These are phyloP conservation scores for Pestalotiopsis fici DNA, from an alignment of 2,329 filamentous ascomycete genomes.

Conservation along the genomic window DNA sequence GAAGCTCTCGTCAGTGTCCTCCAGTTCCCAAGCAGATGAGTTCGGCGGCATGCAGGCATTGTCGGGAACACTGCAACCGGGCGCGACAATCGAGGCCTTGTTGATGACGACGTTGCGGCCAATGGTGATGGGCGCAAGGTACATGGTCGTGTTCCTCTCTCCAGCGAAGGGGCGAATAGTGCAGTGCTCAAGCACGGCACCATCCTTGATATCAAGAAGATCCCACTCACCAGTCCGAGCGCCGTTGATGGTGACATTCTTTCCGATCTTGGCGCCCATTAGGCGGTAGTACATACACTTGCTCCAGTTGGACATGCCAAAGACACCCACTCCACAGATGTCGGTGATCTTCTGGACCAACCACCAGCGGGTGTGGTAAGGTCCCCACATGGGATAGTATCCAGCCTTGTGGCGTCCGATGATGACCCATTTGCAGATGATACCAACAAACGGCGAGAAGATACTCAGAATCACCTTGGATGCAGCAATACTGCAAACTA, in stretches of 20 bases:
- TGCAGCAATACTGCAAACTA: constrained; percentile 45
- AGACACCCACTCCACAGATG: constrained; percentile 49
- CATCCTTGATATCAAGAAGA: constrained; percentile 54
- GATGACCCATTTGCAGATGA: constrained; percentile 54
- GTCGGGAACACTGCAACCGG: constrained; percentile 48
- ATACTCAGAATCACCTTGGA: constrained; percentile 39
- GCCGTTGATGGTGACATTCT: constrained; percentile 46
- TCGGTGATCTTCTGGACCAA: constrained; percentile 53
- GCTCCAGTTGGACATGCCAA: constrained; percentile 38
- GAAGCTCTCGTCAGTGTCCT: constrained; percentile 47
- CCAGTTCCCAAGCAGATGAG: constrained; percentile 57
- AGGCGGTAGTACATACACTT: constrained; percentile 48
- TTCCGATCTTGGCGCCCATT: constrained; percentile 54
- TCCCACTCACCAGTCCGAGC: constrained; percentile 56
- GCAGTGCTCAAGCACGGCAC: constrained; percentile 47
- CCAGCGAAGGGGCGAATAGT: constrained; percentile 53
- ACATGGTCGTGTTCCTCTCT: constrained; percentile 60
- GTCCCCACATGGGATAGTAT: constrained; percentile 60
- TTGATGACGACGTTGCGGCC: constrained; percentile 49
- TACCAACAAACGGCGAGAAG: constrained; percentile 46
- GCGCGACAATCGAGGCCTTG: constrained; percentile 48
- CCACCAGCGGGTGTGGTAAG: constrained; percentile 62
- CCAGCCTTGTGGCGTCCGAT: constrained; percentile 55
- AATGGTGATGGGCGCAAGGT: constrained; percentile 51
- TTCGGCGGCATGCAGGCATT: constrained; percentile 56